phyloP scores from a whole-genome alignment of 306 rosid genomes.

The Dalbergia cultrata region DNA sequence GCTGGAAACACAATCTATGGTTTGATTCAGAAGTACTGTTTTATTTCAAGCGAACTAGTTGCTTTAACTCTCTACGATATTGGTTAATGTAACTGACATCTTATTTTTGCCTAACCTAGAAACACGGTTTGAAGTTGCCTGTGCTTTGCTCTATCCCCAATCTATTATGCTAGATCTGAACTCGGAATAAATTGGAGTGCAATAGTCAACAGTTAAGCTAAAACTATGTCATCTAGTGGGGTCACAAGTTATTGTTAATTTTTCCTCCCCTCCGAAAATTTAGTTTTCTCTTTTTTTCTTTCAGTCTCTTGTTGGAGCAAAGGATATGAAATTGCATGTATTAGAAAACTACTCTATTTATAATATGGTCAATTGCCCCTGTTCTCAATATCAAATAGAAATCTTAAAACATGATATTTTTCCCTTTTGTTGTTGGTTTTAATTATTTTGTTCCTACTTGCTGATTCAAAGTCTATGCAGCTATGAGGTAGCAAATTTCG shows the following conservation, averaged over 20 bases:
- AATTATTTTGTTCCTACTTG: conserved; percentile 16
- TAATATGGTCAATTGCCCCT: conserved; percentile 13
- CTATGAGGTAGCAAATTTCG: conserved; percentile 65
- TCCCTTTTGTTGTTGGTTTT: conserved; percentile 22
- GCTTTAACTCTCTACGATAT: conserved; percentile 1
- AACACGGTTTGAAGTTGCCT: neutral
- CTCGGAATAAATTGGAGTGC: neutral
- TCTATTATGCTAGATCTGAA: neutral
- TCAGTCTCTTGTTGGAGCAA: neutral
- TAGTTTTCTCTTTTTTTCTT: neutral
- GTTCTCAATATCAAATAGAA: conserved; percentile 3
- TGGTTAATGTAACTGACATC: neutral
- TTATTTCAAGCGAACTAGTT: neutral
- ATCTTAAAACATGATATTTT: neutral
- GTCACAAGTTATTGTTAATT: neutral
- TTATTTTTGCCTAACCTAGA: neutral
- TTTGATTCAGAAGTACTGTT: neutral
- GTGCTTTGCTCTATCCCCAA: neutral
- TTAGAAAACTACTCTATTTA: neutral
- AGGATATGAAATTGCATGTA: neutral
- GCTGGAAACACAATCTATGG: neutral
- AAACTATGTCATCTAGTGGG: neutral
- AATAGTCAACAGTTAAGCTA: neutral
- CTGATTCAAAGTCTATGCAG: conserved; percentile 59
- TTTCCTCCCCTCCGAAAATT: neutral